These are phyloP conservation scores for Mycena alexandri DNA, from an alignment of 768 basidiomycete genomes.

Conservation along the genomic window DNA sequence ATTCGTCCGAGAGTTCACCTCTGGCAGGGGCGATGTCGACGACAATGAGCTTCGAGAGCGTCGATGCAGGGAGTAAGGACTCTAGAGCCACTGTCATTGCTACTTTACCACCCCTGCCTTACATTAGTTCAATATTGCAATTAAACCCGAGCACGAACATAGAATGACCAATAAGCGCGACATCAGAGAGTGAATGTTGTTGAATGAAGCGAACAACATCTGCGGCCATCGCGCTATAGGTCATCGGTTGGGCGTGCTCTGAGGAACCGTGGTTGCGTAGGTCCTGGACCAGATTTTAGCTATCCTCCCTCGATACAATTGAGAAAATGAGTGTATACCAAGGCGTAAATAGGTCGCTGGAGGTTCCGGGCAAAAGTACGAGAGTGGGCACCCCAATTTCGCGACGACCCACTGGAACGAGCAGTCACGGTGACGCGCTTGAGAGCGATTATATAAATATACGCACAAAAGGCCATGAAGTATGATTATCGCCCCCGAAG, in stretches of 20 bases:
- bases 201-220: slow-evolving; percentile 81
- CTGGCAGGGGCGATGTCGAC: slow-evolving; percentile 86
- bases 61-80: slow-evolving; percentile 53
- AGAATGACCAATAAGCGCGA: slow-evolving; percentile 89
- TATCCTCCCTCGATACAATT: no score
- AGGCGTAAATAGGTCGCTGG: slow-evolving; percentile 75
- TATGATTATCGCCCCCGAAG: slow-evolving; percentile 64
- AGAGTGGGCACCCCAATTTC: slow-evolving; percentile 89
- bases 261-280: slow-evolving; percentile 90
- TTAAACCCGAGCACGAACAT: slow-evolving; percentile 68
- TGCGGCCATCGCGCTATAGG: slow-evolving; percentile 81
- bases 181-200: slow-evolving; percentile 63
- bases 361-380: slow-evolving; percentile 79
- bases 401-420: slow-evolving; percentile 79
- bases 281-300: slow-evolving; percentile 62
- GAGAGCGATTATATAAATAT: neutral
- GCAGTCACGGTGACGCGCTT: slow-evolving; percentile 3
- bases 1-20: slow-evolving; percentile 71
- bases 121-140: slow-evolving; percentile 11
- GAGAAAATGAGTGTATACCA: slow-evolving; percentile 55
- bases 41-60: slow-evolving; percentile 72
- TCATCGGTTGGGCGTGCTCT: slow-evolving; percentile 80
- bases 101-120: slow-evolving; percentile 84
- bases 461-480: slow-evolving; percentile 76
- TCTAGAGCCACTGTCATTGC: slow-evolving; percentile 78